phyloP scores from a whole-genome alignment of 2,329 filamentous ascomycete genomes.

The Claviceps capensis region DNA sequence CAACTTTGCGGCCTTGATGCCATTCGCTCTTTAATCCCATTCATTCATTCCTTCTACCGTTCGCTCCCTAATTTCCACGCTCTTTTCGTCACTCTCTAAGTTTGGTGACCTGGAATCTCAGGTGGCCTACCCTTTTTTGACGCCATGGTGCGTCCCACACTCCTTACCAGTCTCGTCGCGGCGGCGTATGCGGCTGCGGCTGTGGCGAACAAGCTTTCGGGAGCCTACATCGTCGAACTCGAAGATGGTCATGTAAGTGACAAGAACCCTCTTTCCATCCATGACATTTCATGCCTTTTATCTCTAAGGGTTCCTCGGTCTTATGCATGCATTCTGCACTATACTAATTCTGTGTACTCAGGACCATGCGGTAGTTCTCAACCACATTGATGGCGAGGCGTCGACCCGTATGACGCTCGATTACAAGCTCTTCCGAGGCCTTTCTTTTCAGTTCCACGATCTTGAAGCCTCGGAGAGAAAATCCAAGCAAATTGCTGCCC shows the following conservation, averaged over 20 bases:
- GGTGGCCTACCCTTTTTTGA: background rate
- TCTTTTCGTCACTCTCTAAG: background rate
- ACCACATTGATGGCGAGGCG: slow-evolving; percentile 13
- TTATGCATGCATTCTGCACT: too few species aligned
- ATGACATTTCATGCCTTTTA: background rate
- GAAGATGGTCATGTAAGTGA: slow-evolving; percentile 30
- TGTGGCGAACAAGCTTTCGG: slow-evolving; percentile 23
- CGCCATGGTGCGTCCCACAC: slow-evolving; percentile 7
- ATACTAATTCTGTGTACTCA: background rate
- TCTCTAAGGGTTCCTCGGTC: background rate
- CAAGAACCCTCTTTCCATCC: background rate
- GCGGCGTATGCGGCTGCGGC: slow-evolving; percentile 16
- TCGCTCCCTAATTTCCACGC: background rate
- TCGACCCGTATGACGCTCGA: slow-evolving; percentile 32
- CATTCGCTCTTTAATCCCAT: background rate
- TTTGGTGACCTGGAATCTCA: background rate
- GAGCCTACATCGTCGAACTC: slow-evolving; percentile 40
- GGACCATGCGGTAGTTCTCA: slow-evolving; percentile 1
- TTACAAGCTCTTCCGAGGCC: slow-evolving; percentile 39
- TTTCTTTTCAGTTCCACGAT: slow-evolving; percentile 38
- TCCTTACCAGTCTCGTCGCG: slow-evolving; percentile 7
- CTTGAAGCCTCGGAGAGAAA: slow-evolving; percentile 28
- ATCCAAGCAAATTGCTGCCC: slow-evolving; percentile 24
- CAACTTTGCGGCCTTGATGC: background rate
- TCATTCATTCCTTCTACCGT: background rate